Conservation (phyloP, 2,329 filamentous ascomycete species). For the Ceratocystis cubensis region DNA sequence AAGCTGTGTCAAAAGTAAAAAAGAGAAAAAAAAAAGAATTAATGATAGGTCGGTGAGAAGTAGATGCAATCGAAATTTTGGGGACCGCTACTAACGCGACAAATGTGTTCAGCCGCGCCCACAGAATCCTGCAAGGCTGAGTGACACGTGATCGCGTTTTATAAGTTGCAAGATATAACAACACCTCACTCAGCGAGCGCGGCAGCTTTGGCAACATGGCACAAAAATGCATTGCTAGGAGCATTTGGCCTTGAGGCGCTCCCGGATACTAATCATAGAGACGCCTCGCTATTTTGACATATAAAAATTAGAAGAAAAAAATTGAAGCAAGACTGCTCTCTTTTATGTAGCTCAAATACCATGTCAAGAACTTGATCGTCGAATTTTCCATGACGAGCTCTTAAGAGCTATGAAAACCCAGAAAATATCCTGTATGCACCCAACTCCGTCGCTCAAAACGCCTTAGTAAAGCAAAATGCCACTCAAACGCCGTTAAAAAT, state of each 20-base stretch:
- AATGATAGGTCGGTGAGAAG: not conserved
- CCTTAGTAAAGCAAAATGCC: not conserved
- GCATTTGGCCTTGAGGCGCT: not conserved
- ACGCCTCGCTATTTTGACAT: not conserved
- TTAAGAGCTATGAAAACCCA: not conserved
- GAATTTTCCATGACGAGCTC: too few relatives aligned
- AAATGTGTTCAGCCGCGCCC: slow-evolving; percentile 20
- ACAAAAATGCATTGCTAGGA: not conserved
- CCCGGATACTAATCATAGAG: too few relatives aligned
- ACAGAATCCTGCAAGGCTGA: slow-evolving; percentile 20
- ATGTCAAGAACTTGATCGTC: too few relatives aligned
- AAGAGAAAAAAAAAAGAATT: not conserved
- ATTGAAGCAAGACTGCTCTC: too few relatives aligned
- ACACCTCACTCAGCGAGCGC: not conserved
- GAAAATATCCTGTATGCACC: not conserved
- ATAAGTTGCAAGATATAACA: not conserved
- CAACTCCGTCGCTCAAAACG: slow-evolving; percentile 9
- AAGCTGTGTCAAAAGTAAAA: not conserved
- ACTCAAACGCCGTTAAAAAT: not conserved
- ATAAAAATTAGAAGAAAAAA: too few relatives aligned
- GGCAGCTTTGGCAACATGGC: not conserved
- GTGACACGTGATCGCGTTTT: slow-evolving; percentile 16
- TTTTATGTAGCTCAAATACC: too few relatives aligned
- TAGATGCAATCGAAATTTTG: slow-evolving; percentile 12
- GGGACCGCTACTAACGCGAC: slow-evolving; percentile 11